These are phyloP conservation scores for Leishmania tarentolae DNA, from an alignment of 208 protist species.

Conservation along the genomic window DNA sequence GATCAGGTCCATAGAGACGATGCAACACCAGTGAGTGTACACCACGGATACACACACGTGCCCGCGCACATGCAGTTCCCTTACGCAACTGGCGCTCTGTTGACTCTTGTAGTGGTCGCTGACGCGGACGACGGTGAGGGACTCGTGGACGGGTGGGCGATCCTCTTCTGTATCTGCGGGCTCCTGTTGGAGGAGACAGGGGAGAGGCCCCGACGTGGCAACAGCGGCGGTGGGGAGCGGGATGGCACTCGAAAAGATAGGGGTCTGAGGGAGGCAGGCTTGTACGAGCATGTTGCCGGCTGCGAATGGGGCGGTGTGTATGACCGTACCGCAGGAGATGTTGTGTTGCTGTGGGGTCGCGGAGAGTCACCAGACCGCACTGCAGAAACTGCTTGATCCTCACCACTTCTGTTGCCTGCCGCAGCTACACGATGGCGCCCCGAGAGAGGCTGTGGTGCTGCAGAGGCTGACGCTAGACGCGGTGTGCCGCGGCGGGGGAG, in stretches of 20 bases:
- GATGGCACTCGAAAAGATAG: background rate
- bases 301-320: slow-evolving; percentile 6
- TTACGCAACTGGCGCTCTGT: background rate
- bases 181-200: background rate
- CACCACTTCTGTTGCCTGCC: background rate
- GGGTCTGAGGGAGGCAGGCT: background rate
- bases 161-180: background rate
- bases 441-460: background rate
- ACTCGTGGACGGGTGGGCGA: background rate
- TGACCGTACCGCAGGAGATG: background rate
- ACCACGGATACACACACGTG: background rate
- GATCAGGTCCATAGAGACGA: background rate
- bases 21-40: background rate
- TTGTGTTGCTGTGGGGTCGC: background rate
- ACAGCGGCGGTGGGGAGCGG: slow-evolving; percentile 9
- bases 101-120: background rate
- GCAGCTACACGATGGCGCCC: background rate
- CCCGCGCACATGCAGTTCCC: background rate
- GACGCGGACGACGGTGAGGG: slow-evolving; percentile 1
- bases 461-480: background rate
- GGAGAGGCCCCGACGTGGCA: slow-evolving; percentile 9
- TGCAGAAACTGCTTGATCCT: background rate
- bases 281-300: background rate
- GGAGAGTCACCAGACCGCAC: background rate
- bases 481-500: background rate